Percentiles rank a stretch among this genome's conserved stretches.
Conservation (phyloP, 2,329 filamentous ascomycete genomes). For the Dryadomyces quercivorus region DNA sequence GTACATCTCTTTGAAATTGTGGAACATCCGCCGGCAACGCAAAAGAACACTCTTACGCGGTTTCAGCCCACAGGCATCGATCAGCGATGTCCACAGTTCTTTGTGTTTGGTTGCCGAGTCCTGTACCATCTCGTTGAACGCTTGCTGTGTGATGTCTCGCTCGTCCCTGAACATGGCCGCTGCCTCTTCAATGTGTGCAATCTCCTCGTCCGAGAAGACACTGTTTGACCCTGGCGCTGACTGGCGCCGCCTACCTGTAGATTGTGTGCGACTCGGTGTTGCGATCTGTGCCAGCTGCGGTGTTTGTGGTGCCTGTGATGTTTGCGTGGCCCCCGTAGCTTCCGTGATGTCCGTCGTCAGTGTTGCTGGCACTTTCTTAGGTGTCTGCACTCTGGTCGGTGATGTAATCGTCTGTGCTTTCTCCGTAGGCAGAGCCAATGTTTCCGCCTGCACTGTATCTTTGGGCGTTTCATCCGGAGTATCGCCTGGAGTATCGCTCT, state of each 20-base stretch:
- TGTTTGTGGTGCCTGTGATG: neutral
- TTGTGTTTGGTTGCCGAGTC: slow-evolving; percentile 16
- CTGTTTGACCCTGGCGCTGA: slow-evolving; percentile 14
- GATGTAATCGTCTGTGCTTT: neutral
- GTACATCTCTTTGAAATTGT: slow-evolving; percentile 50
- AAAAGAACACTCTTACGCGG: slow-evolving; percentile 41
- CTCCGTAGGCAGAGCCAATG: neutral
- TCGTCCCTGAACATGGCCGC: slow-evolving; percentile 33
- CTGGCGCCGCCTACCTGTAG: neutral
- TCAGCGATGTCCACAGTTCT: slow-evolving; percentile 38
- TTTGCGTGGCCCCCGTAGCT: neutral
- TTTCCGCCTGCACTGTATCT: neutral
- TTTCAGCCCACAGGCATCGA: slow-evolving; percentile 34
- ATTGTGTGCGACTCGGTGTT: neutral
- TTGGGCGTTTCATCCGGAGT: neutral
- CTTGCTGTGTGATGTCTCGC: slow-evolving; percentile 26
- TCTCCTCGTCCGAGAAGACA: slow-evolving; percentile 31
- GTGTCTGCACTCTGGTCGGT: neutral
- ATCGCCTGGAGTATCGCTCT: too few relatives aligned
- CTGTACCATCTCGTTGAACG: slow-evolving; percentile 36
- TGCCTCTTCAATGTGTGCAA: slow-evolving; percentile 25
- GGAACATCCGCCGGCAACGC: slow-evolving; percentile 48
- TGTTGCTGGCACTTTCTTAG: neutral
- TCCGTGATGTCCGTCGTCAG: neutral
- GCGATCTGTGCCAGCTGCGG: neutral